Base-by-base conservation (phyloP, 2,329 filamentous ascomycete species). In the Epichloe amarillans region DNA sequence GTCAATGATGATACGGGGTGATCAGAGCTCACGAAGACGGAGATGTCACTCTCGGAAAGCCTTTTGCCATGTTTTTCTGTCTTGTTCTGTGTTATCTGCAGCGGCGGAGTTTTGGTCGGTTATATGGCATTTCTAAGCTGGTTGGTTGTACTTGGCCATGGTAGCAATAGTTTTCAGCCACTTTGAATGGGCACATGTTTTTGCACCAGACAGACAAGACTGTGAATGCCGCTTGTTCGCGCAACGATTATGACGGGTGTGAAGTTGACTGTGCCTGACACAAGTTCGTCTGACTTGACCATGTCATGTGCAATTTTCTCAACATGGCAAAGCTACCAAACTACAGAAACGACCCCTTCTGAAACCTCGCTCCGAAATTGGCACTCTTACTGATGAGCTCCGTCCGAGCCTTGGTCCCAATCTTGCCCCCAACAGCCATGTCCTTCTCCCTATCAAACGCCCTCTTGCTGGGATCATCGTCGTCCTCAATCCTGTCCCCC, bases 371-470 rank as follows among this genome's bases (percentile, higher is more conserved):
- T 3, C 85, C 83, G 68, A 96, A 95, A 60, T 89, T 84, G 15
- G 82, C 79, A 4, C 88, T 86, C 62, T 85, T 84, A 57, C 79
- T 84, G 53, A 96, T 65, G 71, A 97, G 72, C 58, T 96, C 86
- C 59, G 80, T 80, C 58, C 84, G 80, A 70, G 95, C 83, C 37
- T 82, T 75, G 56, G 82, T 72, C 26, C 82, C 84, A 49, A 96
- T 80, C 60, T 79, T 81, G 17, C 80, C 79, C 8, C 84, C 83
- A 2, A 87, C 70, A 39, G 80, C 84, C 80, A 97, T 95, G 65
- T 97, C 93, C 71, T 96, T 97, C 66, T 96, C 88, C 55, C 82
- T 77, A 69, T 96, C 88, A 67, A 97, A 97, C 0, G 80, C 84
- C 54, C 91, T 76, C 67, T 86, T 84, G 66, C 88, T 95, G 0